These are phyloP conservation scores for Suillus decipiens DNA, from an alignment of 768 basidiomycete species.

Conservation along the genomic window DNA sequence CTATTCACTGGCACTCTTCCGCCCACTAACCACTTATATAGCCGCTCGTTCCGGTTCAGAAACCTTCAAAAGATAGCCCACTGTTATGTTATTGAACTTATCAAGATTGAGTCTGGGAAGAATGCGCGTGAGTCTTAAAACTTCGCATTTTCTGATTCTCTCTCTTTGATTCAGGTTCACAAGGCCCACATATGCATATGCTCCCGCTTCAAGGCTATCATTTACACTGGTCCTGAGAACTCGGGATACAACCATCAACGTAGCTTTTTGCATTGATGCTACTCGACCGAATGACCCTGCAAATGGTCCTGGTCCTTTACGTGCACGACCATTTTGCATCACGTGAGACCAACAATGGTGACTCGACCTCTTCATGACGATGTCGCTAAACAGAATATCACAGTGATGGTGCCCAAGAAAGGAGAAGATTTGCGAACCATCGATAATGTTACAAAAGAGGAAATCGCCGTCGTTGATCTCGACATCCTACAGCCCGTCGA, in stretches of 20 bases:
- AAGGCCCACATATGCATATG: conserved; percentile 12
- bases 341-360: background rate
- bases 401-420: background rate
- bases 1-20: background rate
- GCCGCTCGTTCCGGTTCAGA: conserved; percentile 4
- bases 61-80: conserved; percentile 17
- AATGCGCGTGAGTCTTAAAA: background rate
- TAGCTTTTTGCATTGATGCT: background rate
- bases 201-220: conserved; percentile 14
- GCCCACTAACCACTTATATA: background rate
- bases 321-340: background rate
- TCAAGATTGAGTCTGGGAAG: conserved; percentile 5
- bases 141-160: too few species aligned
- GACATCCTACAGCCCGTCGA: too few species aligned
- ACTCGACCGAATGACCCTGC: too few species aligned
- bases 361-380: background rate
- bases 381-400: too few species aligned
- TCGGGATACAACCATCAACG: conserved; percentile 12
- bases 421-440: background rate
- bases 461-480: background rate
- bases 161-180: background rate
- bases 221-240: conserved; percentile 16
- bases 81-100: conserved; percentile 7
- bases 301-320: too few species aligned
- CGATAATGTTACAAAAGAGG: background rate